These are phyloP conservation scores for Coelastrella sp. DNA, from an alignment of 139 green algal genomes.

Conservation along the genomic window DNA sequence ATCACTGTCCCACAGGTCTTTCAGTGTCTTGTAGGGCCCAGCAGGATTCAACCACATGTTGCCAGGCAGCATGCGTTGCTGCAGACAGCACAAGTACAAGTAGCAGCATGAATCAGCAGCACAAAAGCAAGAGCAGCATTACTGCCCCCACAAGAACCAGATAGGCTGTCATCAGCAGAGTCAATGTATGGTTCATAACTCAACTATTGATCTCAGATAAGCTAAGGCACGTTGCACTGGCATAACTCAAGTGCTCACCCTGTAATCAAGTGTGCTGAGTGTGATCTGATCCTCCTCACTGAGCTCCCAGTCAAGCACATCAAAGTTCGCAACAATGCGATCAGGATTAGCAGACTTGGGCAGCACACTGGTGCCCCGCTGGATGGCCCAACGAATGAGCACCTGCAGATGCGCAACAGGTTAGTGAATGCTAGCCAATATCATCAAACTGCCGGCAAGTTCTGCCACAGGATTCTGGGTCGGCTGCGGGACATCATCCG, in stretches of 20 bases:
- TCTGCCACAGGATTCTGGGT: too few relatives aligned
- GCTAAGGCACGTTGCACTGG: background rate
- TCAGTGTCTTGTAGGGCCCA: slow-evolving; percentile 77
- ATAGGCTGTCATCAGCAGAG: background rate
- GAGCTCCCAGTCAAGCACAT: slow-evolving; percentile 82
- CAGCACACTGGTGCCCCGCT: slow-evolving; percentile 90
- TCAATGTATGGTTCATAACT: background rate
- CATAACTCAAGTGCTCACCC: background rate
- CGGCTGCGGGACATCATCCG: too few relatives aligned
- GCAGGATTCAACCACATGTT: slow-evolving; percentile 68
- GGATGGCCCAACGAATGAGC: slow-evolving; percentile 91
- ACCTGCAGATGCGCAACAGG: slow-evolving; percentile 66
- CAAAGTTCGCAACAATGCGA: slow-evolving; percentile 88
- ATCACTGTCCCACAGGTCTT: slow-evolving; percentile 89
- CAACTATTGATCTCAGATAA: background rate
- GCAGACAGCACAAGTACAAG: slow-evolving; percentile 5
- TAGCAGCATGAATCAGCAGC: background rate
- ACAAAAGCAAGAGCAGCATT: background rate
- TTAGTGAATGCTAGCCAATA: background rate
- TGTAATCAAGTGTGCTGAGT: slow-evolving; percentile 62
- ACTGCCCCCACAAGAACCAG: background rate
- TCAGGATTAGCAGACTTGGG: slow-evolving; percentile 84
- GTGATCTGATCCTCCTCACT: slow-evolving; percentile 63
- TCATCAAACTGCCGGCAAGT: background rate
- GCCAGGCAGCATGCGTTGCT: slow-evolving; percentile 85